A percentile compares a stretch with the other conserved stretches of the same genome.
Conservation (phyloP, 306 rosid species). For the Delonix regia region DNA sequence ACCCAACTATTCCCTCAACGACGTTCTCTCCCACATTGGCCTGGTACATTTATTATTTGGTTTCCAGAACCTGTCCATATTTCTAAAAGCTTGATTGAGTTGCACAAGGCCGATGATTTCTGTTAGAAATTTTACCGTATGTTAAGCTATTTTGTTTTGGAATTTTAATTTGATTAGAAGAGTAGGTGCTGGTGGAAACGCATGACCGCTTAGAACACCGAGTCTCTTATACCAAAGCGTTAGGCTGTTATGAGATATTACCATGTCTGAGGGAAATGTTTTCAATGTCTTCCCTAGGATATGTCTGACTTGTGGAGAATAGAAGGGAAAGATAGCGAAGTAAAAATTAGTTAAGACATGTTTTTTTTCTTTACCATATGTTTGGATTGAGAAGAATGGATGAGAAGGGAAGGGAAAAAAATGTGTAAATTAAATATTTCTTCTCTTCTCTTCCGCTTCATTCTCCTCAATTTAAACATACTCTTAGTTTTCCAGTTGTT, state of each 20-base stretch:
- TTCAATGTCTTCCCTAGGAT: background rate
- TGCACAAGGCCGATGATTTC: background rate
- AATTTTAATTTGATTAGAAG: background rate
- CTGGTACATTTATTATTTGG: too few relatives aligned
- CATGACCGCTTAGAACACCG: background rate
- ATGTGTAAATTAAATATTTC: background rate
- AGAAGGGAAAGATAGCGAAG: background rate
- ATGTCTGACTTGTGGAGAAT: background rate
- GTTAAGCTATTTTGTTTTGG: background rate
- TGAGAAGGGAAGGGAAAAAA: too few relatives aligned
- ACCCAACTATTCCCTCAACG: background rate
- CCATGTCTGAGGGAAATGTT: constrained; percentile 7
- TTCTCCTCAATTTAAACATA: background rate
- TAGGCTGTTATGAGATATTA: background rate
- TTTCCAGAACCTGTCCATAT: too few relatives aligned
- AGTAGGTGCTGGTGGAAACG: background rate
- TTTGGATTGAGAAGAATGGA: too few relatives aligned
- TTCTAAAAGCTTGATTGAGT: background rate
- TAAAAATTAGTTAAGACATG: background rate
- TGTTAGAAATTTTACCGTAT: background rate
- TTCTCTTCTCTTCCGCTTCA: background rate
- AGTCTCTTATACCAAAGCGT: background rate
- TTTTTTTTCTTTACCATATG: background rate
- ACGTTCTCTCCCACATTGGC: too few relatives aligned
- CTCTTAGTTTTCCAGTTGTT: background rate